Conservation (phyloP, 768 basidiomycete genomes). For the Paxillus involutus region DNA sequence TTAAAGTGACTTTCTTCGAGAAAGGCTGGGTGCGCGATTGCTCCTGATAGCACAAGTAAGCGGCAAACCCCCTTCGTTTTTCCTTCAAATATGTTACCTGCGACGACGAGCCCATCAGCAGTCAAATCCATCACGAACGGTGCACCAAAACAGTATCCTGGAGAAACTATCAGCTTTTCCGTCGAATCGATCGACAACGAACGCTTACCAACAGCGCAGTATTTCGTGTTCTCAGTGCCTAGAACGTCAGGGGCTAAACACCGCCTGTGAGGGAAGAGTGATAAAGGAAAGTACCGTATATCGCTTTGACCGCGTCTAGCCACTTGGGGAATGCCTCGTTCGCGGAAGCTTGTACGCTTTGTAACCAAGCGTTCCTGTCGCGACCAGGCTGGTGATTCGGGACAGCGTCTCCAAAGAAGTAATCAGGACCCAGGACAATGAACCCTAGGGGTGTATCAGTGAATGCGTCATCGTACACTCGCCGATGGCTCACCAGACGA, state of each 20-base stretch:
- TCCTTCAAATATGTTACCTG: constrained; percentile 33
- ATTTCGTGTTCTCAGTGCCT: constrained; percentile 36
- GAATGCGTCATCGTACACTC: neutral
- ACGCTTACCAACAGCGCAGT: constrained; percentile 42
- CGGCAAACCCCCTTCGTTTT: neutral
- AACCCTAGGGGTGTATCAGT: constrained; percentile 40
- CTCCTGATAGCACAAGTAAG: constrained; percentile 27
- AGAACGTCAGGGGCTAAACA: neutral
- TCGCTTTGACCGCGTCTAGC: constrained; percentile 47
- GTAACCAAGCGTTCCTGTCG: constrained; percentile 42
- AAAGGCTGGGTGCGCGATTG: constrained; percentile 52
- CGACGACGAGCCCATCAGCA: constrained; percentile 41
- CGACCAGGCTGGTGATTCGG: constrained; percentile 29
- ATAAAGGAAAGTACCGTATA: constrained; percentile 37
- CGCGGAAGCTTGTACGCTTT: constrained; percentile 31
- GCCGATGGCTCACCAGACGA: constrained; percentile 44
- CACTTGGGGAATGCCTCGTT: constrained; percentile 44
- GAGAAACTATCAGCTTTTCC: neutral
- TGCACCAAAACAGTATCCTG: constrained; percentile 59
- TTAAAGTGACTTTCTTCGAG: constrained; percentile 54
- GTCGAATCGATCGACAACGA: neutral
- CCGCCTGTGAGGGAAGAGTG: neutral
- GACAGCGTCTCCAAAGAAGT: constrained; percentile 53
- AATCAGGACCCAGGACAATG: constrained; percentile 57
- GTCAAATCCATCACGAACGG: constrained; percentile 47